phyloP scores from a whole-genome alignment of 768 basidiomycete species.

The Russula olivacea region DNA sequence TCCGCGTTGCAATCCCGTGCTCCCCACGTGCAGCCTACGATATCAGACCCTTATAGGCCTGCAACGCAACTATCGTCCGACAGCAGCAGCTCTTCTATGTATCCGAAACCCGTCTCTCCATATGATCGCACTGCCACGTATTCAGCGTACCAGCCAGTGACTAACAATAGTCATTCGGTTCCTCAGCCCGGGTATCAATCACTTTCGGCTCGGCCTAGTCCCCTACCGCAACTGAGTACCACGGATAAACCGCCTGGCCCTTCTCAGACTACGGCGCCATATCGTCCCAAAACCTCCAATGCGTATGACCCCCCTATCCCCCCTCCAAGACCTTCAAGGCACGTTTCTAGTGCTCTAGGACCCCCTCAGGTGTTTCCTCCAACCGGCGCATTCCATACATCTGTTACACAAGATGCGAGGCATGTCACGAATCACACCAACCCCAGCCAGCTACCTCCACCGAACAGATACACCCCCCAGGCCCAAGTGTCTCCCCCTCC shows the following conservation, averaged over 20 bases:
- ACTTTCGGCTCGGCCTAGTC: constrained; percentile 24
- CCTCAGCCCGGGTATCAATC: constrained; percentile 24
- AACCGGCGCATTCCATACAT: neutral
- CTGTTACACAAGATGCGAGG: constrained; percentile 8
- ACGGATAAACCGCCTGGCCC: constrained; percentile 1
- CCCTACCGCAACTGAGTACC: constrained; percentile 2
- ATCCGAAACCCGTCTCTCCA: constrained; percentile 11
- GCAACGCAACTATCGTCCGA: neutral
- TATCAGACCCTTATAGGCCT: constrained; percentile 11
- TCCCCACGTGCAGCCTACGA: constrained; percentile 1
- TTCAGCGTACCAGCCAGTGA: constrained; percentile 29
- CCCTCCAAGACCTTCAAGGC: constrained; percentile 21
- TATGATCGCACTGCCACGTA: constrained; percentile 25
- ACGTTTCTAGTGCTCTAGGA: constrained; percentile 3
- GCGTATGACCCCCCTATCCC: constrained; percentile 35
- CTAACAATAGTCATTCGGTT: constrained; percentile 20
- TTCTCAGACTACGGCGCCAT: constrained; percentile 18
- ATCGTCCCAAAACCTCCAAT: constrained; percentile 29
- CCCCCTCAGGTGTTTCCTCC: constrained; percentile 13
- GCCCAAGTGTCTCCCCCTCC: neutral
- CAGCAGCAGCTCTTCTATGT: constrained; percentile 8
- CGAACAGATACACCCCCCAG: constrained; percentile 1
- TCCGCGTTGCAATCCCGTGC: constrained; percentile 13
- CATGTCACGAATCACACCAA: constrained; percentile 1
- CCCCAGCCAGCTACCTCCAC: neutral